Percentiles rank a stretch among this genome's conserved stretches.
These are phyloP conservation scores for Ilex aquifolium DNA, from an alignment of 257 asterid genomes.

Conservation along the genomic window DNA sequence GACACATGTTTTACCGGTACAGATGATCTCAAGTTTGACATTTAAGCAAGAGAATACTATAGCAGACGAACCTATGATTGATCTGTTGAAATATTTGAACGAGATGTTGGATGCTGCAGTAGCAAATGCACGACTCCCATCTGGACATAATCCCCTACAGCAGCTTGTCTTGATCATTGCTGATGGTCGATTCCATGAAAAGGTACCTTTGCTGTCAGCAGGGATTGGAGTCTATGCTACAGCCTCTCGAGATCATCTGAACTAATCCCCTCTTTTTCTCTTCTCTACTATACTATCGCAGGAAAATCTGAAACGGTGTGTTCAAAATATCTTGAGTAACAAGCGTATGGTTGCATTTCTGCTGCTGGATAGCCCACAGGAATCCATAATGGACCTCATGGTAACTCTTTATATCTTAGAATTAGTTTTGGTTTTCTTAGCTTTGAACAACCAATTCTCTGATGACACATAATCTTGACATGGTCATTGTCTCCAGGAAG, in stretches of 20 bases:
- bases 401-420: conserved; percentile 23
- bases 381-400: conserved; percentile 58
- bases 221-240: neutral
- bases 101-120: conserved; percentile 61
- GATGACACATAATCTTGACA: neutral
- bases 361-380: conserved; percentile 67
- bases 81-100: conserved; percentile 69
- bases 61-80: conserved; percentile 73
- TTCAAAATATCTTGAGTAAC: conserved; percentile 69
- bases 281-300: conserved; percentile 7
- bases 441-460: neutral
- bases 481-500: conserved; percentile 45
- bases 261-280: neutral
- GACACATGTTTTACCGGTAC: conserved; percentile 11
- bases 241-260: neutral
- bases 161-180: conserved; percentile 93
- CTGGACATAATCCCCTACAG: conserved; percentile 87
- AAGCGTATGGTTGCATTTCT: conserved; percentile 88
- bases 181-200: conserved; percentile 85
- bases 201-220: conserved; percentile 32
- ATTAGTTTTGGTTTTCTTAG: neutral
- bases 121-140: conserved; percentile 64
- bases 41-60: conserved; percentile 87
- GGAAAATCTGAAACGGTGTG: conserved; percentile 63
- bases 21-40: conserved; percentile 92